Conservation (phyloP, 2,329 filamentous ascomycete species). For the Trichocomaceae sp. region DNA sequence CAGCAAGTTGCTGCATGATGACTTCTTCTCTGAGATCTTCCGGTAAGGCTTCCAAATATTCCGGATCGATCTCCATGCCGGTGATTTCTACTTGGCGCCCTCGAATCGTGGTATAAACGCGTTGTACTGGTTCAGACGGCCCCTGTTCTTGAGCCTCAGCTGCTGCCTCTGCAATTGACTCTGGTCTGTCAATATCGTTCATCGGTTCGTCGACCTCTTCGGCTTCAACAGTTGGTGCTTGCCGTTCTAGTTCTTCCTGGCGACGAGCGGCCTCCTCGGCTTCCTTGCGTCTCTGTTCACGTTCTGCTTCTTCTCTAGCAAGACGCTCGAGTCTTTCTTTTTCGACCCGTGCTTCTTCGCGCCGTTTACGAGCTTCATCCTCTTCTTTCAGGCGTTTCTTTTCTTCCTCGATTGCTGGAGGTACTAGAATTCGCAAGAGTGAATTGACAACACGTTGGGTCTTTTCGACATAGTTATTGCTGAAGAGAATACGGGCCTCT, state of each 20-base stretch:
- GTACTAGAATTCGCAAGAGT: slow-evolving; percentile 68
- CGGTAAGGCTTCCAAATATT: slow-evolving; percentile 93
- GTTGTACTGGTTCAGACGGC: slow-evolving; percentile 45
- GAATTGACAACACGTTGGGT: slow-evolving; percentile 60
- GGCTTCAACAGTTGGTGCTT: slow-evolving; percentile 37
- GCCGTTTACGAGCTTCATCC: slow-evolving; percentile 49
- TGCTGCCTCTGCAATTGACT: slow-evolving; percentile 28
- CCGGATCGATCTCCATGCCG: slow-evolving; percentile 84
- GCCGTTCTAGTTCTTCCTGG: slow-evolving; percentile 57
- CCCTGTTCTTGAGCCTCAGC: slow-evolving; percentile 37
- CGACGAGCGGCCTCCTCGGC: slow-evolving; percentile 59
- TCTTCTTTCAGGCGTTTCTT: slow-evolving; percentile 60
- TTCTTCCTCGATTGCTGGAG: slow-evolving; percentile 75
- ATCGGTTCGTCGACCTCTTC: slow-evolving; percentile 51
- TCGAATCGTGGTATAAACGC: slow-evolving; percentile 75
- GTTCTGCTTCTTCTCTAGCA: slow-evolving; percentile 64
- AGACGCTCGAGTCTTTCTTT: slow-evolving; percentile 58
- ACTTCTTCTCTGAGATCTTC: slow-evolving; percentile 96
- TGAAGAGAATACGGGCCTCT: slow-evolving; percentile 82
- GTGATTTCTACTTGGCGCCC: slow-evolving; percentile 90
- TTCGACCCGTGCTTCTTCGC: slow-evolving; percentile 57
- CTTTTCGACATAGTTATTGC: slow-evolving; percentile 60
- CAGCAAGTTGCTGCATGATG: slow-evolving; percentile 80
- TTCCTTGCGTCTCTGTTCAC: slow-evolving; percentile 61
- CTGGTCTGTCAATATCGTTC: slow-evolving; percentile 66